Conservation (phyloP, 2,329 filamentous ascomycete species). For the Cladosporium colombiae region DNA sequence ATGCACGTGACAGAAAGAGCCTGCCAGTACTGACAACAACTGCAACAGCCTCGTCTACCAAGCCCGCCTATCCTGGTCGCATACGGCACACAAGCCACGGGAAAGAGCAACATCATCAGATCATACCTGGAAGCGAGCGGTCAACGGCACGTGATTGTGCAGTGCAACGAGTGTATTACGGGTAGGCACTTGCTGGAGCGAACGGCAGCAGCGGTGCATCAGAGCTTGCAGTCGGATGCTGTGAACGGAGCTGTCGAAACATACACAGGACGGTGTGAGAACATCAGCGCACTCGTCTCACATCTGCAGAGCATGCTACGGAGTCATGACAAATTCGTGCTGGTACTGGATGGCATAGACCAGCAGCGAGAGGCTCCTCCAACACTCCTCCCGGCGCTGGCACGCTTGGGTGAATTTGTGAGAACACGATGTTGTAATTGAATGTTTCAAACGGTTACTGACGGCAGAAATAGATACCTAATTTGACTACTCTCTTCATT, state of each 20-base stretch:
- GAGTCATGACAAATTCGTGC: slow-evolving; percentile 64
- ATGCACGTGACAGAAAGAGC: background rate
- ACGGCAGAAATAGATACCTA: slow-evolving; percentile 65
- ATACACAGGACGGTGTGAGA: slow-evolving; percentile 69
- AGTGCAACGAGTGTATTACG: slow-evolving; percentile 75
- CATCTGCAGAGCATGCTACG: slow-evolving; percentile 68
- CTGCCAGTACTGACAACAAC: background rate
- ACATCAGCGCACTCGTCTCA: slow-evolving; percentile 72
- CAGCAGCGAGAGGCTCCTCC: slow-evolving; percentile 75
- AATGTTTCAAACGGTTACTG: slow-evolving; percentile 20
- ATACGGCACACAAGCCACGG: slow-evolving; percentile 83
- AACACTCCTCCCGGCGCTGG: slow-evolving; percentile 78
- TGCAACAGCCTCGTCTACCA: slow-evolving; percentile 61
- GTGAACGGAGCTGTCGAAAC: slow-evolving; percentile 40
- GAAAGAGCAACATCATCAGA: slow-evolving; percentile 73
- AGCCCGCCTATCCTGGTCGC: slow-evolving; percentile 74
- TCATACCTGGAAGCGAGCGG: slow-evolving; percentile 58
- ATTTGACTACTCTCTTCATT: slow-evolving; percentile 74
- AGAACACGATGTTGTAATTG: slow-evolving; percentile 35
- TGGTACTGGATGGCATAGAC: slow-evolving; percentile 89
- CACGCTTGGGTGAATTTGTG: slow-evolving; percentile 70
- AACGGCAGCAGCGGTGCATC: slow-evolving; percentile 56
- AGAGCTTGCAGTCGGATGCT: slow-evolving; percentile 36
- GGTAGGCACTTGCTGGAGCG: slow-evolving; percentile 75
- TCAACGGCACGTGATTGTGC: slow-evolving; percentile 62